Conservation (phyloP, 2,329 filamentous ascomycete genomes). For the Chrysoporthe deuterocubensis region DNA sequence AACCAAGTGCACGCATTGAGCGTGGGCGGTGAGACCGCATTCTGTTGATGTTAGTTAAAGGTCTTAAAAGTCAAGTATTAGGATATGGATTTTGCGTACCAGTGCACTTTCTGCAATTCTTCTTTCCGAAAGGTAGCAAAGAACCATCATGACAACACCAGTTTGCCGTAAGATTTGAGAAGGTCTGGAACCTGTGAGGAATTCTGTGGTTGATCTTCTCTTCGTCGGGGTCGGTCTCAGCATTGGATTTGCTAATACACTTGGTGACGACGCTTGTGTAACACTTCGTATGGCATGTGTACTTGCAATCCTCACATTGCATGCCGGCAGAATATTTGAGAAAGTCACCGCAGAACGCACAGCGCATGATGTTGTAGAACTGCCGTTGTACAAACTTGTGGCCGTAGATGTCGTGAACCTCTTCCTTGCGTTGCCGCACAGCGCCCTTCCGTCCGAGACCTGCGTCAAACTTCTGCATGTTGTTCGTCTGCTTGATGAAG, state of each 20-base stretch:
- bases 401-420: conserved; percentile 97
- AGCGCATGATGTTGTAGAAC: conserved; percentile 99
- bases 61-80: neutral
- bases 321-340: conserved; percentile 98
- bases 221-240: conserved; percentile 96
- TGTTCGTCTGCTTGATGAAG: conserved; percentile 89
- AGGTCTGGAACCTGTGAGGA: conserved; percentile 95
- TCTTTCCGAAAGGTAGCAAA: conserved; percentile 90
- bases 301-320: conserved; percentile 99
- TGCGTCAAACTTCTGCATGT: conserved; percentile 80
- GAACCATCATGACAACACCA: conserved; percentile 99
- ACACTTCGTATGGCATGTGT: conserved; percentile 98
- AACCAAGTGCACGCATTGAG: conserved; percentile 89
- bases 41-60: conserved; percentile 56
- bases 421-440: conserved; percentile 96
- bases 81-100: conserved; percentile 55
- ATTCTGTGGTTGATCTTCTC: conserved; percentile 99
- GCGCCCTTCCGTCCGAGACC: conserved; percentile 94
- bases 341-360: conserved; percentile 95
- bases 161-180: conserved; percentile 96
- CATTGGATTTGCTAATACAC: conserved; percentile 99
- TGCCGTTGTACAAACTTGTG: conserved; percentile 99
- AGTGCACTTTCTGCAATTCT: conserved; percentile 90
- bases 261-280: conserved; percentile 97
- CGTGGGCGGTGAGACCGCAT: conserved; percentile 89